Evolutionary conservation across 495 filamentous ascomycete species (phyloP), one percentile per base, ranked within the genome.

Genomic region (Podospora anserina): DNA sequence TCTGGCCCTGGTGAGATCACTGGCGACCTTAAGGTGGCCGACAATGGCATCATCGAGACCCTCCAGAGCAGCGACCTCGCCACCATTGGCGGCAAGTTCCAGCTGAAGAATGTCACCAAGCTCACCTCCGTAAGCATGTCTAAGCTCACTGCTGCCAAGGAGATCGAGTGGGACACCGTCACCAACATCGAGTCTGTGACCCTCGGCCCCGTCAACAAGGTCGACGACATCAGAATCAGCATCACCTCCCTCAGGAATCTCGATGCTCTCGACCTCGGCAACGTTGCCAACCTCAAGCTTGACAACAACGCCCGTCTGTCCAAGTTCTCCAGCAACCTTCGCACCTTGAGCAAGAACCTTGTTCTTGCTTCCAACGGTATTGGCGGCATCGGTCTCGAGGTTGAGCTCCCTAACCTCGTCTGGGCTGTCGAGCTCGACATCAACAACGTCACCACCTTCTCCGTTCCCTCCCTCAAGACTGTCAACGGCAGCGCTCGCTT

Each of bases 341-440:
- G 79, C 75, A 91, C 88, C 78, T 83, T 96, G 68, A 88, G 83
- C 70, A 79, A 86, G 63, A 69, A 79, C 16, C 79, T 97, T 26
- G 82, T 80, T 68, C 84, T 98, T 69, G 84, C 88, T 60, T 89
- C 91, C 76, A 88, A 88, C 78, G 87, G 87, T 67, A 78, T 82
- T 57, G 79, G 82, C 56, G 87, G 86, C 68, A 78, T 82, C 56
- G 79, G 82, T 61, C 79, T 93, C 54, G 74, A 76, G 2, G 83
- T 90, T 69, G 76, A 76, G 9, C 88, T 98, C 78, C 90, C 93
- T 70, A 87, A 93, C 82, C 87, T 99, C 32, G 80, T 82, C 68
- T 89, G 84, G 81, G 92, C 89, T 65, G 85, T 81, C 77, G 92
- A 97, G 85, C 88, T 97, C 84, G 94, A 92, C 65, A 89, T 97